phyloP scores from a whole-genome alignment of 257 asterid genomes.

The Solanum paucissectum region DNA sequence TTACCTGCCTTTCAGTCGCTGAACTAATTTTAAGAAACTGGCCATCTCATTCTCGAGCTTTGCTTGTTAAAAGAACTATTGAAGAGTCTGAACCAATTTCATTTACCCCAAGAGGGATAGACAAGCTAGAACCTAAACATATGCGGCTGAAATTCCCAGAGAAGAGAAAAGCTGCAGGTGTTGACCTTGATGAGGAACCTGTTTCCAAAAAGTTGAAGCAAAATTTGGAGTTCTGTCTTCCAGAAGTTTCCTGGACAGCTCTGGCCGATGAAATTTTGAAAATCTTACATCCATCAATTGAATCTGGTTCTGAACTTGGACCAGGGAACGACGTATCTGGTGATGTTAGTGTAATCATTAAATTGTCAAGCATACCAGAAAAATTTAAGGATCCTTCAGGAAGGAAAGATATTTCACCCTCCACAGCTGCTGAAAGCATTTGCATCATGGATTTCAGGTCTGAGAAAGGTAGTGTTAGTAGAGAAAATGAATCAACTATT shows the following conservation, averaged over 20 bases:
- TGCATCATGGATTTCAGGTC: constrained; percentile 22
- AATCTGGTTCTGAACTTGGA: constrained; percentile 26
- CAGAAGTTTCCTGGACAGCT: constrained; percentile 76
- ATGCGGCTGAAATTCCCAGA: constrained; percentile 62
- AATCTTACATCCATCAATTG: constrained; percentile 27
- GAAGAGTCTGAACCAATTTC: constrained; percentile 71
- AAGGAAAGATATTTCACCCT: constrained; percentile 23
- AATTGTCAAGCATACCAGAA: constrained; percentile 42
- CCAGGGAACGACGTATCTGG: constrained; percentile 27
- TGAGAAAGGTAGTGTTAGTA: constrained; percentile 21
- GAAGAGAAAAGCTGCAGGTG: constrained; percentile 61
- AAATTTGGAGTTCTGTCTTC: constrained; percentile 48
- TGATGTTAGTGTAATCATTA: constrained; percentile 42
- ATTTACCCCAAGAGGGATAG: constrained; percentile 85
- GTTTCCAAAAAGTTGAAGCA: constrained; percentile 52
- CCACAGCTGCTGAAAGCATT: constrained; percentile 25
- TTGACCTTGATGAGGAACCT: constrained; percentile 28
- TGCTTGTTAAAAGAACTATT: constrained; percentile 75
- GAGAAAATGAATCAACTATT: constrained; percentile 41
- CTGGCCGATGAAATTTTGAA: constrained; percentile 55
- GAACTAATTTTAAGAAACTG: constrained; percentile 78
- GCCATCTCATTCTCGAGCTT: constrained; percentile 99
- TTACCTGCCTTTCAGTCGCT: constrained; percentile 84
- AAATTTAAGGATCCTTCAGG: constrained; percentile 23
- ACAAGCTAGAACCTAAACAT: constrained; percentile 83